Base-by-base conservation (phyloP, 2,329 filamentous ascomycete genomes). In the Diplodia sapinea region DNA sequence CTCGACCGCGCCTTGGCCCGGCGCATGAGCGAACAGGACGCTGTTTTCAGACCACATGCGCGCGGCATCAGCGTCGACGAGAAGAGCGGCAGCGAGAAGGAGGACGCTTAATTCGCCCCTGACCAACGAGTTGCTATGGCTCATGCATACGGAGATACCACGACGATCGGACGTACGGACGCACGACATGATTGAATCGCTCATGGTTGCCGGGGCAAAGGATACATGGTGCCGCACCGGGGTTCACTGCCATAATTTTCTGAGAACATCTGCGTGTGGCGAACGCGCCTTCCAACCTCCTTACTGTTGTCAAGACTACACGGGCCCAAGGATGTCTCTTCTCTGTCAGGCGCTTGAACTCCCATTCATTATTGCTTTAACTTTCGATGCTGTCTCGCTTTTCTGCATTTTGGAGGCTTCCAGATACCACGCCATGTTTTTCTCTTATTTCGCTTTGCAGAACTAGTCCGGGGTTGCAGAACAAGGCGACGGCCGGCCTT, bases 1-100 rank as follows among this genome's bases (percentile, higher is more conserved):
- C 87, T 97, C 50, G 93, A 97, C 78, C 89, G 94, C 69, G 93
- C 94, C 26, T 87, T 97, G 66, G 90, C 90, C 72, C 86, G 93
- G 72, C 88, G 94, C 75, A 95, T 97, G 93, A 90, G 87, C 33
- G 83, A 91, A 72, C 94, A 97, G 80, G 94, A 97, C 74, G 94
- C 94, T 71, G 89, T 92, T 79, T 94, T 95, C 85, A 88, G 54
- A 38, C 66, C 38, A 20, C 57, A 59, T 23, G 51, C 57, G 7
- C 47, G 49, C 29, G 51, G 65, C 55, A 40, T 29, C 65, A 66
- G 65, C 56, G 51, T 68, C 50, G 59, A 63, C 66, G 66, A 68
- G 66, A 68, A 68, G 66, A 66, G 64, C 55, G 64, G 54, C 52
- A 66, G 64, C 15, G 64, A 66, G 43, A 66, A 66, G 64, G 64